Evolutionary conservation across 345 rosid species (phyloP).

Genomic region (Eucalyptus erythrocorys): DNA sequence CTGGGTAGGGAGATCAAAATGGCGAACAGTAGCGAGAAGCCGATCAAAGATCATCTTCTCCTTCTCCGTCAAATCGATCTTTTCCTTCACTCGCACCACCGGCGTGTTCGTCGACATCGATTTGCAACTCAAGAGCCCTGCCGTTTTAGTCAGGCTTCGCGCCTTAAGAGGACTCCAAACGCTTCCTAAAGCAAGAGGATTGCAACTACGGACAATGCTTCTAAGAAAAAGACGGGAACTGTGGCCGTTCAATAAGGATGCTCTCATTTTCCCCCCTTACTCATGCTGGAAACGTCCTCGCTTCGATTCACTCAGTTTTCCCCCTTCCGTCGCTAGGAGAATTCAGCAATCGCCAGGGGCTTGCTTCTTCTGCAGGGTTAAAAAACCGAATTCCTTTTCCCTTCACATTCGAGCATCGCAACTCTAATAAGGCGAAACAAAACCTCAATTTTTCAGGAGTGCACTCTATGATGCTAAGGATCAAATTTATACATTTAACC

Average conservation of each 20-base stretch:
- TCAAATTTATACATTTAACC: background rate
- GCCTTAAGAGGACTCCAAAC: background rate
- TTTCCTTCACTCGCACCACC: constrained; percentile 34
- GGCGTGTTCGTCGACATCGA: constrained; percentile 14
- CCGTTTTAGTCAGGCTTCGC: background rate
- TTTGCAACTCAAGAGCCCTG: constrained; percentile 1
- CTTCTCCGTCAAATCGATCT: constrained; percentile 45
- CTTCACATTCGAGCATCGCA: background rate
- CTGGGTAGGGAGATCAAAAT: constrained; percentile 56
- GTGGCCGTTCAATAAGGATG: too few species aligned
- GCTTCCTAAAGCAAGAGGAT: background rate
- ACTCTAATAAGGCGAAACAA: background rate
- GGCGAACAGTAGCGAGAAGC: constrained; percentile 50
- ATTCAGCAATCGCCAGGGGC: background rate
- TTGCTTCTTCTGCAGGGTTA: background rate
- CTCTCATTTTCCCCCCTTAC: too few species aligned
- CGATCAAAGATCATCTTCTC: constrained; percentile 63
- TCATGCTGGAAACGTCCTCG: too few species aligned
- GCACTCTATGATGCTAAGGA: background rate
- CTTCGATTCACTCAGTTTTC: background rate
- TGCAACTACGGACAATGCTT: background rate
- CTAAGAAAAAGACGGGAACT: too few species aligned
- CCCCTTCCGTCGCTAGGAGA: too few species aligned
- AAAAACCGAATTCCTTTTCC: background rate
- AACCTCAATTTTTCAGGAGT: background rate